phyloP scores from a whole-genome alignment of 352 stramenopile species.

The Discostella stelligera region DNA sequence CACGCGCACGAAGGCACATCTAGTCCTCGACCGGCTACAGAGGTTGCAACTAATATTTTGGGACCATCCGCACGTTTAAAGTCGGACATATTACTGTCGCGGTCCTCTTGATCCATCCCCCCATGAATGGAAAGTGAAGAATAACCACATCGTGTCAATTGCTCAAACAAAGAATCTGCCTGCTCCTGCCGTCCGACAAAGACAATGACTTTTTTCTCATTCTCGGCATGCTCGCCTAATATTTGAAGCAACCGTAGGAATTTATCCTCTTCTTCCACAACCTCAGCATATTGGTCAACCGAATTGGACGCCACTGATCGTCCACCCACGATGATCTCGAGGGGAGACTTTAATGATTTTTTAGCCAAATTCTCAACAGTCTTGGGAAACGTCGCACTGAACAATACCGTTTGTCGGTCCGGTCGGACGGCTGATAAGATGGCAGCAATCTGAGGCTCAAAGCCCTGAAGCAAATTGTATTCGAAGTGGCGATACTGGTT shows the following conservation, averaged over 20 bases:
- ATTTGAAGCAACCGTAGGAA: conserved; percentile 97
- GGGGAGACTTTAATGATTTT: conserved; percentile 89
- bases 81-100: conserved; percentile 97
- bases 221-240: conserved; percentile 92
- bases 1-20: conserved; percentile 97
- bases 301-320: conserved; percentile 91
- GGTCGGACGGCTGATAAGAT: conserved; percentile 82
- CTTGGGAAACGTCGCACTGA: conserved; percentile 97
- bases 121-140: conserved; percentile 95
- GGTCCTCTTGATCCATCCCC: conserved; percentile 98
- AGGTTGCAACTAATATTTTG: conserved; percentile 86
- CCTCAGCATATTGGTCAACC: conserved; percentile 97
- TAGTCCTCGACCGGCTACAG: conserved; percentile 94
- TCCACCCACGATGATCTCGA: conserved; percentile 96
- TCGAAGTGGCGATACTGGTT: too few species aligned
- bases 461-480: too few species aligned
- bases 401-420: conserved; percentile 89
- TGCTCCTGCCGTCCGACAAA: conserved; percentile 98
- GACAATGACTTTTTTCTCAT: conserved; percentile 94
- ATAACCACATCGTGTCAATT: conserved; percentile 95
- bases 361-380: conserved; percentile 88
- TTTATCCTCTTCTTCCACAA: conserved; percentile 98
- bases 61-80: conserved; percentile 92
- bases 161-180: conserved; percentile 95
- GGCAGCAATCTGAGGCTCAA: conserved; percentile 98